Conservation (phyloP, 2,329 filamentous ascomycete genomes). For the Claviceps lovelessii region DNA sequence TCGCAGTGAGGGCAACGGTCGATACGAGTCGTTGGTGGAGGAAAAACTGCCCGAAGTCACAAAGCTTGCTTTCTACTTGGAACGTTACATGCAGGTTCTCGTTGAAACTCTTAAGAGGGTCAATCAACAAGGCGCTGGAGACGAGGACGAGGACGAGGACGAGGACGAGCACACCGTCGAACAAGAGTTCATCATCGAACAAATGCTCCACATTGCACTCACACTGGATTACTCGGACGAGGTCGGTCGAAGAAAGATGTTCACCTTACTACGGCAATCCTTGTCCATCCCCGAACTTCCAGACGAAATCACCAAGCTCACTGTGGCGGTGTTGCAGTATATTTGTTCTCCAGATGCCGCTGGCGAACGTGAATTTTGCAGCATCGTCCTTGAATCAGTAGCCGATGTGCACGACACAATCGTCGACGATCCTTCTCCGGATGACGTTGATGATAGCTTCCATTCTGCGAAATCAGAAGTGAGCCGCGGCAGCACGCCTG, state of each 20-base stretch:
- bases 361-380: slow-evolving; percentile 71
- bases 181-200: slow-evolving; percentile 90
- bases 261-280: slow-evolving; percentile 71
- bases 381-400: slow-evolving; percentile 78
- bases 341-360: slow-evolving; percentile 64
- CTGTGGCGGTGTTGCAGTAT: slow-evolving; percentile 64
- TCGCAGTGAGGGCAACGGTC: slow-evolving; percentile 55
- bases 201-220: slow-evolving; percentile 80
- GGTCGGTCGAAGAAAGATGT: slow-evolving; percentile 91
- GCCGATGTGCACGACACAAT: slow-evolving; percentile 95
- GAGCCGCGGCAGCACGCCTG: slow-evolving; percentile 48
- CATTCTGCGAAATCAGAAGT: slow-evolving; percentile 84
- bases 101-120: slow-evolving; percentile 48
- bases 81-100: slow-evolving; percentile 60
- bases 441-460: slow-evolving; percentile 58
- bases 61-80: slow-evolving; percentile 72
- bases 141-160: slow-evolving; percentile 31
- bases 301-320: slow-evolving; percentile 82
- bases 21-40: slow-evolving; percentile 63
- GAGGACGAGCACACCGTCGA: slow-evolving; percentile 77
- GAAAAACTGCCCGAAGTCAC: slow-evolving; percentile 94
- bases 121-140: slow-evolving; percentile 39
- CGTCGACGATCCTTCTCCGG: slow-evolving; percentile 48
- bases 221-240: slow-evolving; percentile 97
- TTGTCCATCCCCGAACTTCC: slow-evolving; percentile 77